Evolutionary conservation across 1,139 yeast genomes (phyloP), one percentile per base, ranked within the genome.

Genomic region (Taphrina populina): DNA sequence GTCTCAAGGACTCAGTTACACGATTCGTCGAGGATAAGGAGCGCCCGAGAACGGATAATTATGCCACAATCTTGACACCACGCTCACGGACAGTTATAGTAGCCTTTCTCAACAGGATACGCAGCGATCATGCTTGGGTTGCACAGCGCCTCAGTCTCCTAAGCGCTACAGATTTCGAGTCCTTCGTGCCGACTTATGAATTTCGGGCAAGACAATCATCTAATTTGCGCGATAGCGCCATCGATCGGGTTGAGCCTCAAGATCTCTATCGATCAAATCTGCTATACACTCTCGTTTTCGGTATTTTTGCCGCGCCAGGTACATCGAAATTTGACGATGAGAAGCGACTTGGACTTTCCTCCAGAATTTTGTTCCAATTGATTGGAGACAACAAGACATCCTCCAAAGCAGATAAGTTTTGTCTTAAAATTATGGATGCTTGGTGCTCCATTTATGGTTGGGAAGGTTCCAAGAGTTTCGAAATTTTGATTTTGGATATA

Each of bases 391-490:
- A 45, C 26, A 45, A 45, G 15, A 11, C 20, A 15, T 49, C 54
- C 26, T 13, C 54, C 5, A 26, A 30, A 20, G 29, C 30, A 4
- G 49, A 40, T 10, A 41, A 32, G 15, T 27, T 52, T 17, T 41
- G 49, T 15, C 43, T 52, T 17, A 39, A 49, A 13, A 21, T 41
- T 13, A 33, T 52, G 35, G 49, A 52, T 17, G 34, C 45, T 2
- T 52, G 46, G 33, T 27, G 43, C 10, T 23, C 19, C 11, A 26
- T 41, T 3, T 52, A 52, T 29, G 49, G 49, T 8, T 52, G 56
- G 56, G 54, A 30, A 30, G 34, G 36, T 8, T 35, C 24, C 5
- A 35, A 40, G 10, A n/a, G 30, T 11, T 32, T 41, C 35, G 56
- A 52, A 34, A 10, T 33, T 20, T 23, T 52, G 21, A 35, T 52